These are phyloP conservation scores for Xerocomellus dryophilus DNA, from an alignment of 768 basidiomycete genomes.

Conservation along the genomic window DNA sequence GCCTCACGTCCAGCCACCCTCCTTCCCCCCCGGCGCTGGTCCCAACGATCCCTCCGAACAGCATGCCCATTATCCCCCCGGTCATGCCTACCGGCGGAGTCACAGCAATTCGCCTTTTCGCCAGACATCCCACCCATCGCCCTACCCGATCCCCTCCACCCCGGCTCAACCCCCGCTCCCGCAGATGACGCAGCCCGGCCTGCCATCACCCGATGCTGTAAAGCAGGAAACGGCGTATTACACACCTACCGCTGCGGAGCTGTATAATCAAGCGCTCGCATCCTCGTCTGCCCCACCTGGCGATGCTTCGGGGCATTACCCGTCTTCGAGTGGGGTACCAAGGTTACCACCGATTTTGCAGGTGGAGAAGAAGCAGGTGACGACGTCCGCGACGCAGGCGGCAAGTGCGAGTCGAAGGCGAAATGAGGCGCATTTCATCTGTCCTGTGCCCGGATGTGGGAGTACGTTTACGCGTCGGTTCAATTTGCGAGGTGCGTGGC, in stretches of 20 bases:
- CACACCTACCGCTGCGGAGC: conserved; percentile 51
- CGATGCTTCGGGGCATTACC: conserved; percentile 31
- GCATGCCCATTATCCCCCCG: conserved; percentile 35
- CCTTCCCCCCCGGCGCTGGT: conserved; percentile 34
- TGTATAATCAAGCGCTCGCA: conserved; percentile 48
- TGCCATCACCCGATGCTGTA: conserved; percentile 27
- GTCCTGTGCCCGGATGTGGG: conserved; percentile 92
- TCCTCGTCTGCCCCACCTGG: conserved; percentile 25
- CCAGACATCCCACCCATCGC: conserved; percentile 41
- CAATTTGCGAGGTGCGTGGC: conserved; percentile 69
- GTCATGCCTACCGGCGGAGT: conserved; percentile 33
- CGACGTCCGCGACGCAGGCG: conserved; percentile 88
- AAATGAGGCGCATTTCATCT: conserved; percentile 89
- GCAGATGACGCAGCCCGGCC: conserved; percentile 20
- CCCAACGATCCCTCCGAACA: conserved; percentile 34
- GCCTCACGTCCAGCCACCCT: conserved; percentile 37
- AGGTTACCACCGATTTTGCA: conserved; percentile 81
- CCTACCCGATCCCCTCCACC: conserved; percentile 37
- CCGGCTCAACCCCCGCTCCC: conserved; percentile 28
- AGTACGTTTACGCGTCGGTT: conserved; percentile 96
- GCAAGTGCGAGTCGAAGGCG: conserved; percentile 86
- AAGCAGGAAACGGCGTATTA: conserved; percentile 45
- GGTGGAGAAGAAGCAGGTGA: conserved; percentile 93
- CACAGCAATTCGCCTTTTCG: conserved; percentile 33
- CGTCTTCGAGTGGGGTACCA: conserved; percentile 35